Evolutionary conservation across 768 basidiomycete genomes (phyloP).

Genomic region (Tylopilus intermedius): DNA sequence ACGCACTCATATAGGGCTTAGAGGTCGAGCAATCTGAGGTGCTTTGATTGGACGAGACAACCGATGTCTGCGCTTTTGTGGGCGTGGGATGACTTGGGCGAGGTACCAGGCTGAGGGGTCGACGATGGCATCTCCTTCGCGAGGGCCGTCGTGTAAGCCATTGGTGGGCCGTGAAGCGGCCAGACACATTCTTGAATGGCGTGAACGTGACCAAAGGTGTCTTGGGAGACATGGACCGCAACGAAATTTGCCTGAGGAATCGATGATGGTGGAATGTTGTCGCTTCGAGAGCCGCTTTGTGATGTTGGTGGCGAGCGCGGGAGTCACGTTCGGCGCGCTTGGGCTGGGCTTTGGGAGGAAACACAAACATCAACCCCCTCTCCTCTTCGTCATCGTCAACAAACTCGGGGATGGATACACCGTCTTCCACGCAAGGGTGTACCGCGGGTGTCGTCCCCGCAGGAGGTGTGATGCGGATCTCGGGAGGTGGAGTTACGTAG

Average conservation of each 20-base stretch:
- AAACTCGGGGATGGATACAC: conserved; percentile 3
- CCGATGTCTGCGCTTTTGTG: conserved; percentile 37
- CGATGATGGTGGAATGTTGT: conserved; percentile 40
- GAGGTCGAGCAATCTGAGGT: conserved; percentile 57
- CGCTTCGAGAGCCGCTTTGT: conserved; percentile 4
- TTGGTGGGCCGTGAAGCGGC: conserved; percentile 24
- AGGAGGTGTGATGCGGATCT: conserved; percentile 21
- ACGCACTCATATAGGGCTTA: conserved; percentile 58
- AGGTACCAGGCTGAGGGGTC: conserved; percentile 55
- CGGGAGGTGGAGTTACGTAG: conserved; percentile 27
- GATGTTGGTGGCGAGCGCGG: conserved; percentile 8
- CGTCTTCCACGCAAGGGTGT: conserved; percentile 3
- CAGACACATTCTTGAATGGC: conserved; percentile 31
- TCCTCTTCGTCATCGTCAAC: conserved; percentile 25
- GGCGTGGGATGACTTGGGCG: conserved; percentile 31
- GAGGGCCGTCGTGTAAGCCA: conserved; percentile 36
- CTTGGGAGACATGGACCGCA: conserved; percentile 32
- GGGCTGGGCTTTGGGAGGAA: conserved; percentile 15
- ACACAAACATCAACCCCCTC: conserved; percentile 22
- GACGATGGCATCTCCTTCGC: conserved; percentile 55
- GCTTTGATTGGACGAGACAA: conserved; percentile 24
- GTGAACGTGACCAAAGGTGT: conserved; percentile 27
- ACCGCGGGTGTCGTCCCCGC: conserved; percentile 19
- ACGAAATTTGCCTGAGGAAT: conserved; percentile 44
- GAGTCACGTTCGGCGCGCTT: conserved; percentile 1